These are phyloP conservation scores for Linaria vulgaris DNA, from an alignment of 257 asterid genomes.

Conservation along the genomic window DNA sequence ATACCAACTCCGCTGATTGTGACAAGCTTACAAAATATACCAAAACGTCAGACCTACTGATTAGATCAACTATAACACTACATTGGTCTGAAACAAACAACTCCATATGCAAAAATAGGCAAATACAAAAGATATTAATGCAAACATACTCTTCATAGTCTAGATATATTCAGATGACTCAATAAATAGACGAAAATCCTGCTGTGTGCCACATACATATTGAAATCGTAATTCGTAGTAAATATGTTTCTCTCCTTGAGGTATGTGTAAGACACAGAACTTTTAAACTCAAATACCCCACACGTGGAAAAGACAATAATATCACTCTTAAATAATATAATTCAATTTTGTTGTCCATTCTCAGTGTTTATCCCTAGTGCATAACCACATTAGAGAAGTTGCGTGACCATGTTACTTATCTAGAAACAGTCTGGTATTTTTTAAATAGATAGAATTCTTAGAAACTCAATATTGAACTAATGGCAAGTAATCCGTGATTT, in stretches of 20 bases:
- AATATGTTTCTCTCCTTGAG: neutral
- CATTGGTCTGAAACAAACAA: neutral
- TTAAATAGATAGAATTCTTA: no score
- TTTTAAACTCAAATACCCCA: neutral
- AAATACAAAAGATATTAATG: neutral
- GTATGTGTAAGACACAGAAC: neutral
- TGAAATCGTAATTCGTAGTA: neutral
- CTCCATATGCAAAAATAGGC: neutral
- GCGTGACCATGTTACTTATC: neutral
- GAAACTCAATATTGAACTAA: no score
- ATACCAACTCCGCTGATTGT: neutral
- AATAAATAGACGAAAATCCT: constrained; percentile 21
- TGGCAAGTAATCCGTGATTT: no score
- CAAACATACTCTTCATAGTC: neutral
- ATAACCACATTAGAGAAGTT: neutral
- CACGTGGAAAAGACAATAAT: neutral
- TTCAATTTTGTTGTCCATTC: neutral
- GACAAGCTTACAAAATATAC: neutral
- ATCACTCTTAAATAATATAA: neutral
- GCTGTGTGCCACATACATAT: neutral
- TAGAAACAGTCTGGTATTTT: no score
- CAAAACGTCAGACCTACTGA: neutral
- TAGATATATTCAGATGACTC: constrained; percentile 6
- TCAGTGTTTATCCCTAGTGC: neutral
- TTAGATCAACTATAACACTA: neutral